A percentile compares a stretch with the other conserved stretches of the same genome.
Evolutionary conservation across 2,329 filamentous ascomycete species (phyloP).

Genomic region (Albophoma yamanashiensis): DNA sequence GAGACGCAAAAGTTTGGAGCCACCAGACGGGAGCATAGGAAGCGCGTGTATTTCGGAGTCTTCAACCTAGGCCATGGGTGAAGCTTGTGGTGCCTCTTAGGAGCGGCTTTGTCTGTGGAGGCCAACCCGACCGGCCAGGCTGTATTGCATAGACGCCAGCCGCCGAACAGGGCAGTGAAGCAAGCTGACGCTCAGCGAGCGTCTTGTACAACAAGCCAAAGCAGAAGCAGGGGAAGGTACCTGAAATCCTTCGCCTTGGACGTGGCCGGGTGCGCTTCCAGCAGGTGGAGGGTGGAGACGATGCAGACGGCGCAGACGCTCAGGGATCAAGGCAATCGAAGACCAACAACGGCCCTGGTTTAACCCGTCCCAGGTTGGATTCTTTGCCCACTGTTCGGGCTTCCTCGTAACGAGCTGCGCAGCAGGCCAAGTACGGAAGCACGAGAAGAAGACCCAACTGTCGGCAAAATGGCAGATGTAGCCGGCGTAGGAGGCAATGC

Average conservation of each 20-base stretch:
- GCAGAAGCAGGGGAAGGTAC: neutral
- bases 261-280: neutral
- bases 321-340: neutral
- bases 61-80: neutral
- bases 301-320: neutral
- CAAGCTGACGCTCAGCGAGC: constrained; percentile 4
- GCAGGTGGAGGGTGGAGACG: neutral
- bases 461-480: neutral
- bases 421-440: neutral
- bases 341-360: neutral
- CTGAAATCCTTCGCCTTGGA: neutral
- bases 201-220: neutral
- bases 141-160: constrained; percentile 3
- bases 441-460: neutral
- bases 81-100: neutral
- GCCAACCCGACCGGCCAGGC: neutral
- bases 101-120: neutral
- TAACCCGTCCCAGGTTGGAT: neutral
- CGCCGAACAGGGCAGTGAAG: constrained; percentile 2
- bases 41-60: neutral
- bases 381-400: neutral
- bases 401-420: neutral
- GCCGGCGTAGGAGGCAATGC: neutral
- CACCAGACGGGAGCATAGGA: neutral
- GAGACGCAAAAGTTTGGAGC: neutral